Evolutionary conservation across 306 rosid species (phyloP), one percentile per base, ranked within the genome.

Genomic region (Medicago truncatula): DNA sequence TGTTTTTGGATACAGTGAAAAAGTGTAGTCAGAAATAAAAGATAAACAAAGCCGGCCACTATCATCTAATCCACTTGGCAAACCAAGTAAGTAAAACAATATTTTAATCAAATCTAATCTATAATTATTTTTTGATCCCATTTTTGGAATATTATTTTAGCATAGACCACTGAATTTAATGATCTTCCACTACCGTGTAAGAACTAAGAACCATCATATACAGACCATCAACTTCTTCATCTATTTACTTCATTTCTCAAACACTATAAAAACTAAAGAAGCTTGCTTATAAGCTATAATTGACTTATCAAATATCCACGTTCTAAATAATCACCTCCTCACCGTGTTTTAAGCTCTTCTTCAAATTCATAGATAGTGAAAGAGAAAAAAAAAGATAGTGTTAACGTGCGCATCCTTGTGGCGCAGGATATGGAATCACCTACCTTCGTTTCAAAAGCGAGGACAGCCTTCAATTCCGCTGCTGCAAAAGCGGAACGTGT

Each of bases 401-500:
- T 47, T 75, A 79, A 83, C 81, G 58, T 76, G 77, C 77, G 83
- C 87, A 71, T 28, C 67, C 6, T 4, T 10, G 80, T 11, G 61
- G 80, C 74, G 75, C 38, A 78, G 85, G 81, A 78, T 74, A 95
- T 92, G 99, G 98, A 96, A 79, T 64, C 87, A 61, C 88, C 89
- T 8, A 88, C 99, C 64, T 89, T 92, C 76, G 97, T 96, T 57
- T 96, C 90, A 46, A 96, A 90, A 89, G 97, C 99, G 64, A 90
- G 96, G 91, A 89, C 86, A 20, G 97, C 98, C 91, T 89, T 96
- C 50, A 88, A 90, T 90, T 96, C 98, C 80, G 98, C 96, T 13
- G 99, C 99, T 73, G 97, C 97, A 15, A 95, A 95, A 90, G 98
- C 99, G 96, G 99, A 92, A 88, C 87, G 97, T 16, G 92, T 92